phyloP scores from a whole-genome alignment of 2,329 filamentous ascomycete genomes.

The Aspergillus aculeatinus region DNA sequence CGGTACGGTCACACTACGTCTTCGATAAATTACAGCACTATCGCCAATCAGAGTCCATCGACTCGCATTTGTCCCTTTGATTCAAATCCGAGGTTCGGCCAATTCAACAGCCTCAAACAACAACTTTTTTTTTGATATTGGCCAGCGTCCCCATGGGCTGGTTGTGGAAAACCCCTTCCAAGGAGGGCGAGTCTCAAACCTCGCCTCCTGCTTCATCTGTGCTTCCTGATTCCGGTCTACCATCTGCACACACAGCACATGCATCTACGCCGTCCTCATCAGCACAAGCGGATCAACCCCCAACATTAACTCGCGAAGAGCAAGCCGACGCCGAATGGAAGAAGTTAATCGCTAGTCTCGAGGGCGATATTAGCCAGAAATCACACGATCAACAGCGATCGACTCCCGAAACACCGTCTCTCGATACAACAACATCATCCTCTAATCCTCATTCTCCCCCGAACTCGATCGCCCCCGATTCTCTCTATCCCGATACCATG shows the following conservation, averaged over 20 bases:
- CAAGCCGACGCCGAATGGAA: conserved; percentile 56
- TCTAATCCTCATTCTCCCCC: conserved; percentile 18
- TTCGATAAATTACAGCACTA: neutral
- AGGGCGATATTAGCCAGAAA: conserved; percentile 33
- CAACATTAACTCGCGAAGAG: conserved; percentile 43
- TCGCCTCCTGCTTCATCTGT: conserved; percentile 16
- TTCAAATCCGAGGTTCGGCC: neutral
- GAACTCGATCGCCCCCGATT: conserved; percentile 57
- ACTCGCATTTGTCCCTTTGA: neutral
- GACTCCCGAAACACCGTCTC: conserved; percentile 14
- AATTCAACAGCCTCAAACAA: neutral
- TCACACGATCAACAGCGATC: conserved; percentile 6
- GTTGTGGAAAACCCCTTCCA: conserved; percentile 41
- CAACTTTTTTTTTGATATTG: neutral
- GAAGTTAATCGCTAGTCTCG: conserved; percentile 52
- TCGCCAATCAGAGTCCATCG: neutral
- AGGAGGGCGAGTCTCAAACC: conserved; percentile 28
- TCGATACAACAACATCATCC: conserved; percentile 9
- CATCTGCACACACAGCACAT: conserved; percentile 9
- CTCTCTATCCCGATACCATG: conserved; percentile 76
- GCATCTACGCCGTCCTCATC: conserved; percentile 11
- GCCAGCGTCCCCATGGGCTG: conserved; percentile 45
- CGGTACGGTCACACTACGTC: conserved; percentile 5
- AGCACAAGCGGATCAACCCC: conserved; percentile 25
- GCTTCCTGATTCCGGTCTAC: conserved; percentile 6